Base-by-base conservation (phyloP, 2,329 filamentous ascomycete species). In the Aspergillus sp. region DNA sequence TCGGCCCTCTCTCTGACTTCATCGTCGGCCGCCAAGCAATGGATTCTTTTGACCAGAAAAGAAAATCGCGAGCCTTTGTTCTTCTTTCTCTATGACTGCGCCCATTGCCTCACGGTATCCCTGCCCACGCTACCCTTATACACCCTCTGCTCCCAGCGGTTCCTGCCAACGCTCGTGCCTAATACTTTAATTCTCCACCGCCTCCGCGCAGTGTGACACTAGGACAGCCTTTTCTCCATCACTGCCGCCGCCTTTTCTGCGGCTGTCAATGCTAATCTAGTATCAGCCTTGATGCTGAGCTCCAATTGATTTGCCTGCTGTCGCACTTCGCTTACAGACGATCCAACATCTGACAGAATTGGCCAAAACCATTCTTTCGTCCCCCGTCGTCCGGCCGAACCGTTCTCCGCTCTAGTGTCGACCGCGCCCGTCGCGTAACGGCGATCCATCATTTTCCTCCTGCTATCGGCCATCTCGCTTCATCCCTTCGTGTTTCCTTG, bases 1-100 rank as follows among this genome's bases (percentile, higher is more conserved):
- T 7, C 41, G 50, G 7, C 19, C 7, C 19, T 7, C 5, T 41
- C 23, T 66, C 69, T 71, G 71, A 71, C 67, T 66, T 74, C 70
- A 74, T 71, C 63, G 45, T 56, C 59, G 61, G 63, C 59, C 61
- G 63, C 59, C 61, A 68, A 62, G 59, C 34, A 13, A 41, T 41
- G 34, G 5, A 57, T 60, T 63, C 60, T 66, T 30, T 43, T 38
- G 41, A 59, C 17, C 61, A 64, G 66, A 28, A 52, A 49, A 57
- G 59, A 59, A 63, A 62, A 67, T 68, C 66, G 59, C 22, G n/a
- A 45, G 46, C 48, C 30, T 55, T 48, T 55, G 45, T 38, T 50
- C 30, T 62, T 31, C 52, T 50, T 58, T 17, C 48, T 28, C 7
- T 41, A 15, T 28, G 13, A 46, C n/a, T 34, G 6, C 15, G 13